These are phyloP conservation scores for Ophiosphaerella korrae DNA, from an alignment of 2,329 filamentous ascomycete genomes.

Conservation along the genomic window DNA sequence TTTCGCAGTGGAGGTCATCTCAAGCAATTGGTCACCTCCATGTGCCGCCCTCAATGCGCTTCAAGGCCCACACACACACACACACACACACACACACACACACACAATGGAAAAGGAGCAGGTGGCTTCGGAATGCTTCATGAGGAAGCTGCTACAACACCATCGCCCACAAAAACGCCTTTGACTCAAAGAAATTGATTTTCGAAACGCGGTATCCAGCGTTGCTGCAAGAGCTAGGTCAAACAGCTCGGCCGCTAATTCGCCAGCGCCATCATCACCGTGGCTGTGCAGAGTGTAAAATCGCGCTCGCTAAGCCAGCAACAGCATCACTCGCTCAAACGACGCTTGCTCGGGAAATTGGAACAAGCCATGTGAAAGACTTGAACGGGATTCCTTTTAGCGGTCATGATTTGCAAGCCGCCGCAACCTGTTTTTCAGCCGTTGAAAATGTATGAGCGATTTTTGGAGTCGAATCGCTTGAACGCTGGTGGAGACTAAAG, in stretches of 20 bases:
- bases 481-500: conserved; percentile 7
- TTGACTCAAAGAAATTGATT: no score
- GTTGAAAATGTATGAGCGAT: conserved; percentile 23
- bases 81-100: no score
- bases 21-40: no score
- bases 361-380: conserved; percentile 6
- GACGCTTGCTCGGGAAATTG: conserved; percentile 15
- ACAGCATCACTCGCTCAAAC: conserved; percentile 18
- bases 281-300: conserved; percentile 1
- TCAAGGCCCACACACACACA: no score
- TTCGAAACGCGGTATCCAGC: neutral
- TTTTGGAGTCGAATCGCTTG: conserved; percentile 28
- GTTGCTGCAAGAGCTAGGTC: neutral
- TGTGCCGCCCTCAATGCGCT: neutral
- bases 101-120: neutral
- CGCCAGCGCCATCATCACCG: conserved; percentile 1
- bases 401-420: conserved; percentile 13
- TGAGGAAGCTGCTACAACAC: neutral
- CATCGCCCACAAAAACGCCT: neutral
- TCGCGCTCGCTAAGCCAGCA: conserved; percentile 26
- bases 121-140: neutral
- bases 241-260: neutral
- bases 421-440: conserved; percentile 10
- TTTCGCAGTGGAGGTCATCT: no score
- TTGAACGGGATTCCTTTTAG: conserved; percentile 9